Base-by-base conservation (phyloP, 2,329 filamentous ascomycete genomes). In the Knufia petricola region DNA sequence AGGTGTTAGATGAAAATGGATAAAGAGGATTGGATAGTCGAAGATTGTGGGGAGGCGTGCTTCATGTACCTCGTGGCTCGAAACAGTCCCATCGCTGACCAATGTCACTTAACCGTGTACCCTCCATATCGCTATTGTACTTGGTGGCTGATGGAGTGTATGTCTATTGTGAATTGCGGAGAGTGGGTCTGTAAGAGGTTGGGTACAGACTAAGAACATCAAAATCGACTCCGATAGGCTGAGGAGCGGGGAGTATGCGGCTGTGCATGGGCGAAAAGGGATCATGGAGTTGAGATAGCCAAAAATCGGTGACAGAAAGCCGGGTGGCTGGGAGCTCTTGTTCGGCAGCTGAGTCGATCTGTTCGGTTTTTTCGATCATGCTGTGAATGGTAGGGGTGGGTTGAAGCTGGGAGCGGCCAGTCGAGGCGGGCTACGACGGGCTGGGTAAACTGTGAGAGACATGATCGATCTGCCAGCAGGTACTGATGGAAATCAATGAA, bases 31-130 rank as follows among this genome's bases (percentile, higher is more conserved):
- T 28, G 26, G 26, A 12, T 6, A 28, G 6, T 6, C 12, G 26
- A n/a, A n/a, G n/a, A n/a, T 28, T 12, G 26, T 28, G 12, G 26
- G 26, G 26, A 41, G 23, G 24, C 4, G 10, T 17, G 24, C 8
- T 24, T 3, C 9, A 24, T 8, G 24, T 41, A 23, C 20, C 24
- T 26, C 13, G 20, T 39, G 6, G 15, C 6, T n/a, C 13, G 20
- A 6, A 26, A 8, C 17, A 12, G 4, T n/a, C 13, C 39, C 3
- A 41, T 2, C 13, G 8, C n/a, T 13, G 7, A 2, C 20, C 24
- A n/a, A 3, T 41, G 39, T 41, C 39, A 41, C 39, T 41, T 41
- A 24, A 6, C 17, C 15, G 39, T n/a, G 39, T 24, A 21, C n/a
- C 20, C 24, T 20, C 2, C 20, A 41, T 15, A 26, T 23, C 6